Base-by-base conservation (phyloP, 2,329 filamentous ascomycete species). In the Calycina marina region DNA sequence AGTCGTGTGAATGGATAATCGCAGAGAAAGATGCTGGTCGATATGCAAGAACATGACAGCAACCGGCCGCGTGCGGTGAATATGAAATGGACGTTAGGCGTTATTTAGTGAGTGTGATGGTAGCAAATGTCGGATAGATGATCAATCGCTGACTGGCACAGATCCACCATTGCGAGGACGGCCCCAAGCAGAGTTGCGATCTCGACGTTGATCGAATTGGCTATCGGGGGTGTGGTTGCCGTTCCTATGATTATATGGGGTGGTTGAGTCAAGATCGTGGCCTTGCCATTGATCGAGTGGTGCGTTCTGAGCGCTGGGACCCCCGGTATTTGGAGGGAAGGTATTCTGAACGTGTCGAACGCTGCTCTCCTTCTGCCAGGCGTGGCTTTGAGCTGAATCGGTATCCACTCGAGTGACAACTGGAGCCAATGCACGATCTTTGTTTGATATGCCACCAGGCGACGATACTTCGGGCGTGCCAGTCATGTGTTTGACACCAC, bases 301-400 rank as follows among this genome's bases (percentile, higher is more conserved):
- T 2, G 63, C 67, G 20, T 60, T 65, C 34, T 63, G 62, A 17
- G 51, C 53, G n/a, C 43, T 40, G 47, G 52, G 38, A 13, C 28
- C 32, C 18, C 53, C 53, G 28, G 50, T 49, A 33, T 56, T 58
- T 6, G 61, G 57, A 29, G 56, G 44, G 9, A 60, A 53, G n/a
- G 67, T 61, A 25, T 77, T 71, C 45, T 74, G 69, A 18, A 93
- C 72, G 36, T 86, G 80, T 30, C 85, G 73, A 25, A 88, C 84
- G 30, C 80, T 85, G 42, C 73, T 77, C 55, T 93, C 85, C 51
- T 83, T 79, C 47, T 84, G 77, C 75, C 78, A 84, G 4, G 81
- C 69, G 32, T 59, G 58, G 20, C 66, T 63, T 50, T 74, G 69
- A 14, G 80, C 70, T 4, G 81, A 82, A 51, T 96, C 88, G n/a